Evolutionary conservation across 1,139 yeast genomes (phyloP).

Genomic region (Taphrina flavorubra): DNA sequence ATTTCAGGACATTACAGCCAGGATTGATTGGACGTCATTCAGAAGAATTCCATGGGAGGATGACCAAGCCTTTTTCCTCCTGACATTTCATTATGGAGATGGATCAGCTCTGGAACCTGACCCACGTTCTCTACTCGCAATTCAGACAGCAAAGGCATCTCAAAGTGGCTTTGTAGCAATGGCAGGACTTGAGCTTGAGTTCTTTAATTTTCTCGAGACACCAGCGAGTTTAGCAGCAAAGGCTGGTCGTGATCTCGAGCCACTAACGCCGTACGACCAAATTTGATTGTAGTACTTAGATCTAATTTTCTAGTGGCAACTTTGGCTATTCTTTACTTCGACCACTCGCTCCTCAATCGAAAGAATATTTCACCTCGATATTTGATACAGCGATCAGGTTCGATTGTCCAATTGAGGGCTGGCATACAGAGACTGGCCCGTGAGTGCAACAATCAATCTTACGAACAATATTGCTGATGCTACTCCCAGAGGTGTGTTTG

Average conservation of each 20-base stretch:
- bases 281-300: too few relatives aligned
- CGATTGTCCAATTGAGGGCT: conserved; percentile 51
- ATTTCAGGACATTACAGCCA: conserved; percentile 51
- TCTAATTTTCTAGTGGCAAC: conserved; percentile 18
- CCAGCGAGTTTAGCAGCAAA: conserved; percentile 49
- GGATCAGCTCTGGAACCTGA: conserved; percentile 50
- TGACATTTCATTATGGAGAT: conserved; percentile 49
- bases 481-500: conserved; percentile 50
- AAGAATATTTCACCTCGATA: conserved; percentile 50
- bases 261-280: conserved; percentile 50
- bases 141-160: conserved; percentile 45
- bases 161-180: conserved; percentile 45
- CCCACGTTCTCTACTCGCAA: conserved; percentile 50
- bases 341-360: conserved; percentile 48
- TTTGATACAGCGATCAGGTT: conserved; percentile 48
- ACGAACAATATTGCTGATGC: background rate
- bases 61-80: conserved; percentile 50
- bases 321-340: conserved; percentile 53
- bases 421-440: conserved; percentile 55
- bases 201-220: conserved; percentile 51
- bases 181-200: conserved; percentile 54
- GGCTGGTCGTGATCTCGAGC: conserved; percentile 49
- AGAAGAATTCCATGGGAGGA: conserved; percentile 52
- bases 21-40: conserved; percentile 49
- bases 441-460: background rate